A percentile compares a stretch with the other conserved stretches of the same genome.
Conservation (phyloP, 345 rosid genomes). For the Laguncularia racemosa region DNA sequence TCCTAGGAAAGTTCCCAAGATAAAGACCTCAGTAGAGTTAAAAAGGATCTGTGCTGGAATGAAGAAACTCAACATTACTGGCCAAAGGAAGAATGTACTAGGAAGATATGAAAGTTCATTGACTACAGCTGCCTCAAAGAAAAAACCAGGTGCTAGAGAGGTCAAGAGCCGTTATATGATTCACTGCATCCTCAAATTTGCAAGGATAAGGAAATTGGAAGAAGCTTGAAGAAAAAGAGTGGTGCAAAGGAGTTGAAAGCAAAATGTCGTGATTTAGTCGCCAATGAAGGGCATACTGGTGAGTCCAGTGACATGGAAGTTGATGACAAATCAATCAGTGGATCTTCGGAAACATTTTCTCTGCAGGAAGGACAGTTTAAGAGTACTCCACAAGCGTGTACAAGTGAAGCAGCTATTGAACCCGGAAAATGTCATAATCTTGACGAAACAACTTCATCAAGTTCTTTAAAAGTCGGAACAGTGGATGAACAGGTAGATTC, state of each 20-base stretch:
- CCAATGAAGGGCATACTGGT: slow-evolving; percentile 18
- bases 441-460: too few relatives aligned
- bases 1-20: slow-evolving; percentile 59
- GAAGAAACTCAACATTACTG: slow-evolving; percentile 61
- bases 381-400: background rate
- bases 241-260: slow-evolving; percentile 12
- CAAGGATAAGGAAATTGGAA: slow-evolving; percentile 24
- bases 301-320: slow-evolving; percentile 25
- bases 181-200: slow-evolving; percentile 29
- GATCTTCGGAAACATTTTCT: slow-evolving; percentile 15
- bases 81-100: slow-evolving; percentile 30
- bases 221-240: slow-evolving; percentile 27
- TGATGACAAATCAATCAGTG: slow-evolving; percentile 24
- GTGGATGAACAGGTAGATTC: slow-evolving; percentile 10
- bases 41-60: slow-evolving; percentile 48
- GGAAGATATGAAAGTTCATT: slow-evolving; percentile 17
- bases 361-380: slow-evolving; percentile 1
- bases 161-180: slow-evolving; percentile 88
- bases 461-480: slow-evolving; percentile 8
- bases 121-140: slow-evolving; percentile 33
- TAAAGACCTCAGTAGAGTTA: slow-evolving; percentile 46
- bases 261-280: slow-evolving; percentile 5
- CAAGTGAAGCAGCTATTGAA: background rate
- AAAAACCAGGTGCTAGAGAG: slow-evolving; percentile 47
- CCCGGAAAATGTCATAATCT: too few relatives aligned